Conservation (phyloP, 495 filamentous ascomycete species). For the Penicillium dipodomyicola region DNA sequence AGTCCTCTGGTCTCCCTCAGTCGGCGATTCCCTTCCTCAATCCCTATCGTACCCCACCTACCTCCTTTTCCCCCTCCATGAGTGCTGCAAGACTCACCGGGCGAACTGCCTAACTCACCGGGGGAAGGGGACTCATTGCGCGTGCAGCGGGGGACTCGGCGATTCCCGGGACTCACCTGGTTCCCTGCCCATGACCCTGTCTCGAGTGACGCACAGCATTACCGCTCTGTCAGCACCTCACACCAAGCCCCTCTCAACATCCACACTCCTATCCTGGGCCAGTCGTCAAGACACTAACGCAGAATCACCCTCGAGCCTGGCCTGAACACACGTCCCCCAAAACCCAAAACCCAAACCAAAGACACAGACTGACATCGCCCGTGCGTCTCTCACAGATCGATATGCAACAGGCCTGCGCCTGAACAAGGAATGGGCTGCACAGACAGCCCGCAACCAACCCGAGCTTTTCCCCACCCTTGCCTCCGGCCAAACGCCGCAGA, state of each 20-base stretch:
- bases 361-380: slow-evolving; percentile 20
- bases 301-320: not conserved
- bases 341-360: slow-evolving; percentile 22
- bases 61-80: slow-evolving; percentile 17
- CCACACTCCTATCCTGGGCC: slow-evolving; percentile 22
- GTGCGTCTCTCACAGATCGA: slow-evolving; percentile 26
- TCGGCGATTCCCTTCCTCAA: not conserved
- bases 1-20: not conserved
- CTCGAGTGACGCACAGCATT: not conserved
- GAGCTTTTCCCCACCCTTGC: slow-evolving; percentile 70
- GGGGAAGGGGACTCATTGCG: slow-evolving; percentile 18
- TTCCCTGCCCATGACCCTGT: not conserved
- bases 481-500: slow-evolving; percentile 66
- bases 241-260: slow-evolving; percentile 23
- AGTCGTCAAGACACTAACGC: slow-evolving; percentile 8
- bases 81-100: slow-evolving; percentile 24
- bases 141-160: slow-evolving; percentile 6
- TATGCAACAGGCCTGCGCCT: slow-evolving; percentile 33
- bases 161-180: slow-evolving; percentile 1
- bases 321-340: not conserved
- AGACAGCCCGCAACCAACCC: slow-evolving; percentile 63
- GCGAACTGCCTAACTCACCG: slow-evolving; percentile 20
- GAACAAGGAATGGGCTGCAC: slow-evolving; percentile 71
- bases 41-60: slow-evolving; percentile 13
- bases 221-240: not conserved